Percentiles rank a stretch among this genome's conserved stretches.
Conservation (phyloP, 2,329 filamentous ascomycete species). For the Fusarium annulatum region DNA sequence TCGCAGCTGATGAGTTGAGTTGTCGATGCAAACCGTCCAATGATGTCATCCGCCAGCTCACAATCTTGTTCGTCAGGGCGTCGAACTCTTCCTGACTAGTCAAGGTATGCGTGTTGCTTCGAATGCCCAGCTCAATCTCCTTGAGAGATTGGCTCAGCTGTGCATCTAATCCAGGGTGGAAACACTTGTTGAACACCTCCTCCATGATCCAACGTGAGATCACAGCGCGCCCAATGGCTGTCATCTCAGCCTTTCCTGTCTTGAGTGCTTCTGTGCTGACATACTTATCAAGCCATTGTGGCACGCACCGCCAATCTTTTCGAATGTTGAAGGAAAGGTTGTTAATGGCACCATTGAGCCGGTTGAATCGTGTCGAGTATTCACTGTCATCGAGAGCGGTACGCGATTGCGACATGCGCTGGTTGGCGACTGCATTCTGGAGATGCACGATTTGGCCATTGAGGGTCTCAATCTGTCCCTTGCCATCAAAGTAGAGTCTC, state of each 20-base stretch:
- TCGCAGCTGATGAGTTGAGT: slow-evolving; percentile 73
- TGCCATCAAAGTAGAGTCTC: slow-evolving; percentile 95
- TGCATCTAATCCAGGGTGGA: slow-evolving; percentile 88
- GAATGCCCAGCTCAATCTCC: slow-evolving; percentile 87
- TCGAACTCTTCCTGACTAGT: slow-evolving; percentile 89
- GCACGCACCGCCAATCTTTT: slow-evolving; percentile 89
- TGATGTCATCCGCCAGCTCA: slow-evolving; percentile 93
- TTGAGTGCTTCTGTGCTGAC: slow-evolving; percentile 88
- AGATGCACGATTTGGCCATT: slow-evolving; percentile 90
- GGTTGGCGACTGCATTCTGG: slow-evolving; percentile 97
- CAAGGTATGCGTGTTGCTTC: slow-evolving; percentile 77
- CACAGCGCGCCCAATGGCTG: slow-evolving; percentile 87
- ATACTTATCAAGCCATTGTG: slow-evolving; percentile 80
- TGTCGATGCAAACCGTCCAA: slow-evolving; percentile 85
- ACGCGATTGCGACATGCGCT: slow-evolving; percentile 92
- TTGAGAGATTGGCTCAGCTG: slow-evolving; percentile 83
- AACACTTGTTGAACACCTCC: slow-evolving; percentile 90
- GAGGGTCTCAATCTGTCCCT: slow-evolving; percentile 89
- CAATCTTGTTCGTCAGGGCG: slow-evolving; percentile 85
- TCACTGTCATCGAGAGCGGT: slow-evolving; percentile 96
- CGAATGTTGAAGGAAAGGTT: slow-evolving; percentile 96
- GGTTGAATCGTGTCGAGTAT: slow-evolving; percentile 88
- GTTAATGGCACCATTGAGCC: slow-evolving; percentile 92
- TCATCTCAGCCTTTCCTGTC: slow-evolving; percentile 97
- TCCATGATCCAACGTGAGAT: slow-evolving; percentile 92